Evolutionary conservation across 148 eudicot species (phyloP).

Genomic region (Bassia scoparia): DNA sequence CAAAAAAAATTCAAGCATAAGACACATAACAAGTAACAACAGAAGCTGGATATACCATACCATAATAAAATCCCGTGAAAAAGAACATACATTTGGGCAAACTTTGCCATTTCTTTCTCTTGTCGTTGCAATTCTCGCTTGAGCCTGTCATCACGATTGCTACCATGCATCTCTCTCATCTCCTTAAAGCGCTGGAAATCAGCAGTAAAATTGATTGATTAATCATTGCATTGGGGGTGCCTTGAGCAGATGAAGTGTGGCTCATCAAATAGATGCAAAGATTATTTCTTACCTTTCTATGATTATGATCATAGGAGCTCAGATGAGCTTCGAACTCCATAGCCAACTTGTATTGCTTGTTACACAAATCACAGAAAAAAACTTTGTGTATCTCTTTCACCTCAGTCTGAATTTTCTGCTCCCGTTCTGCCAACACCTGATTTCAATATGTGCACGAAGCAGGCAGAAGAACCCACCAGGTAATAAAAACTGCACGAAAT

Average conservation of each 20-base stretch:
- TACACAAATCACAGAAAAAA: constrained; percentile 91
- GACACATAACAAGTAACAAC: not conserved
- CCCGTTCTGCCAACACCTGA: constrained; percentile 99
- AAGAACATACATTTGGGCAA: constrained; percentile 70
- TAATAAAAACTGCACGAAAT: constrained; percentile 99
- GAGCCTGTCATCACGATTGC: constrained; percentile 86
- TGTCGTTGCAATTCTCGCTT: constrained; percentile 88
- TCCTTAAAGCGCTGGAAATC: constrained; percentile 74
- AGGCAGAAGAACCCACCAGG: constrained; percentile 99
- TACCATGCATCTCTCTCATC: constrained; percentile 97
- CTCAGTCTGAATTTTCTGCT: constrained; percentile 94
- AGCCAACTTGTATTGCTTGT: constrained; percentile 95
- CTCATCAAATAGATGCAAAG: not conserved
- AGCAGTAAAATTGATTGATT: constrained; percentile 2
- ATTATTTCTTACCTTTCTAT: constrained; percentile 64
- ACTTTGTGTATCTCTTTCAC: constrained; percentile 89
- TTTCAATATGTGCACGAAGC: constrained; percentile 97
- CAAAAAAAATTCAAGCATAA: constrained; percentile 9
- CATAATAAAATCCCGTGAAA: not conserved
- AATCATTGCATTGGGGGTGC: constrained; percentile 9
- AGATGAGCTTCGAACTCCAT: constrained; percentile 95
- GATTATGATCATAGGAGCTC: constrained; percentile 97
- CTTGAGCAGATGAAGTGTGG: not conserved
- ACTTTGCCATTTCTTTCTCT: constrained; percentile 92
- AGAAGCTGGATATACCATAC: not conserved